Evolutionary conservation across 495 filamentous ascomycete species (phyloP), one percentile per base, ranked within the genome.

Genomic region (Penicillium chermesinum): DNA sequence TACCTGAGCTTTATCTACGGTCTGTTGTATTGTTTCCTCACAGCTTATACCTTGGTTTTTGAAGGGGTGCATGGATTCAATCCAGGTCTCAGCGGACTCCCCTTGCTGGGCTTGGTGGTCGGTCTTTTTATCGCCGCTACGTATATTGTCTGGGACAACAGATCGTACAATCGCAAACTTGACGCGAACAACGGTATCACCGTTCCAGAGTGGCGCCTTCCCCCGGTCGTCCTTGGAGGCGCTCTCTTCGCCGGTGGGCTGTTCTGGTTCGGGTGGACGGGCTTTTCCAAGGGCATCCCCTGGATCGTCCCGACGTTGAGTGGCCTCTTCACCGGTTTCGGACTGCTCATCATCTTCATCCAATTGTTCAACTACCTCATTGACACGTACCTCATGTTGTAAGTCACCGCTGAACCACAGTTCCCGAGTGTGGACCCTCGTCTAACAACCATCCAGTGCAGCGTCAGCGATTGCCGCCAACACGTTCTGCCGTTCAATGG

Each of bases 361-460:
- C 87, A 91, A 62, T 69, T 84, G 3, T 75, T 94, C 44, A 94
- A 93, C 64, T 95, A 95, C 63, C 75, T 95, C 22, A 85, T 94
- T 44, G 89, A 94, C 58, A 81, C 89, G 8, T 93, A 94, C 62
- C 82, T 94, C 54, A 89, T 91, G 85, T 91, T 89, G 77, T 84
- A 70, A 67, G 79, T 76, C 35, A 7, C 16, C 25, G 15, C 19
- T 27, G 15, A 21, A n/a, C 21, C 22, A 9, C 21, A n/a, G 3
- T 40, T n/a, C n/a, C n/a, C n/a, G n/a, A n/a, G n/a, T n/a, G n/a
- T n/a, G n/a, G 7, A 5, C 8, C 7, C 7, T n/a, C 9, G 37
- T 43, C 44, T 49, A 47, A 49, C 25, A 40, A 40, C n/a, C 39
- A 15, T 10, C 19, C 35, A 80, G 74, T 57, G 88, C 88, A 22